phyloP scores from a whole-genome alignment of 768 basidiomycete species.

The Pisolithus albus region DNA sequence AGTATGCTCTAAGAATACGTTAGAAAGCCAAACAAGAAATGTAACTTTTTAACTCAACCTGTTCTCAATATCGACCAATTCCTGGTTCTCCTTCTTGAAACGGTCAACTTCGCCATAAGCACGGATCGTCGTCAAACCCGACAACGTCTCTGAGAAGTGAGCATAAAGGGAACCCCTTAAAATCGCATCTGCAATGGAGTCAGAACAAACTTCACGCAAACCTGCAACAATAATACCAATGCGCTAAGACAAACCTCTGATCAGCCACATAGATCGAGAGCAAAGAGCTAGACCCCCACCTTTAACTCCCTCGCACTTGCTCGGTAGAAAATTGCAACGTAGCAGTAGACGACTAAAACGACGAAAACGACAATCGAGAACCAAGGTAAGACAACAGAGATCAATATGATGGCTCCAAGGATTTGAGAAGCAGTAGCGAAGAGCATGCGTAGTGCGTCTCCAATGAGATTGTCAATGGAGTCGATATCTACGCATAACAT shows the following conservation, averaged over 20 bases:
- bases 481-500: slow-evolving; percentile 47
- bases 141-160: slow-evolving; percentile 87
- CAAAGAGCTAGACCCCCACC: slow-evolving; percentile 27
- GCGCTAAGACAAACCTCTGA: slow-evolving; percentile 32
- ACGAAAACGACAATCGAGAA: slow-evolving; percentile 71
- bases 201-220: background rate
- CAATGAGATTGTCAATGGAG: slow-evolving; percentile 69
- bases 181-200: slow-evolving; percentile 54
- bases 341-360: slow-evolving; percentile 55
- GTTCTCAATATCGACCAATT: slow-evolving; percentile 79
- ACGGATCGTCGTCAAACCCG: slow-evolving; percentile 80
- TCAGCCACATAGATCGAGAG: background rate
- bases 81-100: slow-evolving; percentile 69
- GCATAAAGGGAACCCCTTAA: slow-evolving; percentile 82
- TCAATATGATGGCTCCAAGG: slow-evolving; percentile 69
- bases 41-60: slow-evolving; percentile 34
- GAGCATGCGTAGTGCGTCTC: slow-evolving; percentile 74
- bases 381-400: slow-evolving; percentile 74
- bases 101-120: slow-evolving; percentile 77
- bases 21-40: background rate
- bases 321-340: slow-evolving; percentile 77
- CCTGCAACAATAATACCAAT: slow-evolving; percentile 37
- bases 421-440: slow-evolving; percentile 56
- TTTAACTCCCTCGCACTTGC: slow-evolving; percentile 84
- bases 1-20: slow-evolving; percentile 56